Percentiles rank a stretch among this genome's conserved stretches.
These are phyloP conservation scores for Phytophthora pistaciae DNA, from an alignment of 352 stramenopile genomes.

Conservation along the genomic window DNA sequence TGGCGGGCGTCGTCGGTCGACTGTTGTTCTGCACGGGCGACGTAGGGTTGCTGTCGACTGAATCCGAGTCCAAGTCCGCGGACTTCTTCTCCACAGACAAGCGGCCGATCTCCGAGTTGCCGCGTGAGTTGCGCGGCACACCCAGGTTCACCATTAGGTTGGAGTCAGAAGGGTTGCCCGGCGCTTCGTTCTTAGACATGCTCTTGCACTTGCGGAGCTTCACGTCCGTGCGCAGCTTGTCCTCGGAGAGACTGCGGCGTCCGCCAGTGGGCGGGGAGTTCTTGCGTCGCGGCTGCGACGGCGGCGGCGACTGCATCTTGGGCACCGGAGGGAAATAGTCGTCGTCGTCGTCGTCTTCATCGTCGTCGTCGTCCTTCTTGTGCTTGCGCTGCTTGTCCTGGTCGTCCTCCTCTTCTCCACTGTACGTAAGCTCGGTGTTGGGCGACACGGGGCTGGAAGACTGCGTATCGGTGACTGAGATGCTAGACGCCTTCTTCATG, in stretches of 20 bases:
- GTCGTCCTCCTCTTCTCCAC: constrained; percentile 39
- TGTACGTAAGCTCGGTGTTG: constrained; percentile 27
- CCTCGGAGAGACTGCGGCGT: constrained; percentile 29
- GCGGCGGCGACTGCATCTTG: constrained; percentile 19
- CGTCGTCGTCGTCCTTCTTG: constrained; percentile 31
- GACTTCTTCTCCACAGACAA: constrained; percentile 47
- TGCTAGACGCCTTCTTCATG: constrained; percentile 68
- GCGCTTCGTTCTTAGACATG: constrained; percentile 39
- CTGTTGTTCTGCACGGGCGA: constrained; percentile 14
- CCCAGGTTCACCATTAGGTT: constrained; percentile 36
- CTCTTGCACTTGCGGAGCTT: constrained; percentile 48
- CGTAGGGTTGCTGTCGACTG: constrained; percentile 6
- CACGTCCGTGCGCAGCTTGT: constrained; percentile 15
- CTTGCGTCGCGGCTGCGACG: constrained; percentile 9
- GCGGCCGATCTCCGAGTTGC: constrained; percentile 47
- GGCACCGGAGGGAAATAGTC: constrained; percentile 39
- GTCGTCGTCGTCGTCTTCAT: constrained; percentile 44
- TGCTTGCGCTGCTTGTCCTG: constrained; percentile 25
- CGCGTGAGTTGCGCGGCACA: constrained; percentile 38
- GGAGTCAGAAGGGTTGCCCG: constrained; percentile 27
- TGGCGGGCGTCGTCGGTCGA: constrained; percentile 3
- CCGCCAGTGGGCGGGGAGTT: constrained; percentile 14
- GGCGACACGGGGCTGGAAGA: constrained; percentile 37
- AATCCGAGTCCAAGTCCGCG: constrained; percentile 10
- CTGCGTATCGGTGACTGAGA: constrained; percentile 43